A percentile compares a stretch with the other conserved stretches of the same genome.
Evolutionary conservation across 2,329 filamentous ascomycete genomes (phyloP).

Genomic region (Graphilbum fragrans): DNA sequence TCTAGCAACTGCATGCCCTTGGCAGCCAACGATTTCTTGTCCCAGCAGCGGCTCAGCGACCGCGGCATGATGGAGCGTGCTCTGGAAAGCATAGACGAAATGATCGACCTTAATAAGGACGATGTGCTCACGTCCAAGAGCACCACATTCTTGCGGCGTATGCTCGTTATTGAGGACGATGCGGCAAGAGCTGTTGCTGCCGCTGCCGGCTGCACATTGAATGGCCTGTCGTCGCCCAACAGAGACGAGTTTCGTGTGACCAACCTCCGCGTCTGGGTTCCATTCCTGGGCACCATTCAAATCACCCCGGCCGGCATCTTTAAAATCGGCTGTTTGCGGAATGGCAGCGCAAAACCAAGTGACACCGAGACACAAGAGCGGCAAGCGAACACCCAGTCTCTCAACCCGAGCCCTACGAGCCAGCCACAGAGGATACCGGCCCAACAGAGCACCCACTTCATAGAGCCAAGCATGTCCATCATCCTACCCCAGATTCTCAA

Average conservation of each 20-base stretch:
- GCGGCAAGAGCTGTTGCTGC: not conserved
- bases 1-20: not conserved
- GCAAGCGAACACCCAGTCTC: not conserved
- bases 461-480: too few relatives aligned
- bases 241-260: not conserved
- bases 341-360: not conserved
- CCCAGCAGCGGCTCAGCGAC: constrained; percentile 27
- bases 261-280: constrained; percentile 23
- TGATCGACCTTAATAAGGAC: constrained; percentile 8
- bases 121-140: constrained; percentile 20
- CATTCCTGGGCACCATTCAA: constrained; percentile 27
- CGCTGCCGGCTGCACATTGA: not conserved
- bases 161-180: constrained; percentile 24
- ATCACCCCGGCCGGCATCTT: constrained; percentile 14
- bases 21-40: constrained; percentile 16
- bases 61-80: constrained; percentile 27
- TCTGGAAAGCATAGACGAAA: constrained; percentile 19
- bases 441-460: too few relatives aligned
- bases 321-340: not conserved
- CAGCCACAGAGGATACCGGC: not conserved
- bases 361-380: not conserved
- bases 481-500: not conserved
- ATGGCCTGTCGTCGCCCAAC: not conserved
- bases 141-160: constrained; percentile 17
- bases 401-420: too few relatives aligned